phyloP scores from a whole-genome alignment of 1,284 basidiomycete genomes.

The Cryptococcus sp. region DNA sequence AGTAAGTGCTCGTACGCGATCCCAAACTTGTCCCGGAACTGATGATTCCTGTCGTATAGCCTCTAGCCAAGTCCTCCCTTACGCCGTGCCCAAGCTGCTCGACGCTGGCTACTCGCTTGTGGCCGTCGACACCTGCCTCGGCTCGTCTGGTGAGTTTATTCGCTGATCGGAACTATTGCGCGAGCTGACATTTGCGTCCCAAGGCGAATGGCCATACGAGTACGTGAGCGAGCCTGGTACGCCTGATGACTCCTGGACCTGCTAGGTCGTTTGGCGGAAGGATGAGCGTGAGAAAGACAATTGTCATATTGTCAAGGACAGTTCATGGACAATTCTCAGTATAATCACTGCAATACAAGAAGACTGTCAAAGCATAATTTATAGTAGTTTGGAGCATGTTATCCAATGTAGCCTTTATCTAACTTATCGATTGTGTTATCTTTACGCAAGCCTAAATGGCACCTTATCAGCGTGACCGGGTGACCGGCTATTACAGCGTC shows the following conservation, averaged over 20 bases:
- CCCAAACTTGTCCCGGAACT: background rate
- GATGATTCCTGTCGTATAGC: constrained; percentile 19
- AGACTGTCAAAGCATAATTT: background rate
- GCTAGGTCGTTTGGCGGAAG: constrained; percentile 23
- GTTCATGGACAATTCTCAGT: background rate
- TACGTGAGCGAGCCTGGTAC: constrained; percentile 39
- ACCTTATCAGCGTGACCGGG: too few species aligned
- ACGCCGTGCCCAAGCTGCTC: constrained; percentile 34
- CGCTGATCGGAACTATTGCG: constrained; percentile 5
- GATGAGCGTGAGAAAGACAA: background rate
- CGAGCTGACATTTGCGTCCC: constrained; percentile 10
- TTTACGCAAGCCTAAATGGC: too few species aligned
- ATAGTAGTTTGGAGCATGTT: background rate
- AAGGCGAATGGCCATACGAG: constrained; percentile 47
- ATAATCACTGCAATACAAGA: background rate
- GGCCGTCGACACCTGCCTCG: constrained; percentile 51
- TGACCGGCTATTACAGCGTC: too few species aligned
- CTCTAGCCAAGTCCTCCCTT: constrained; percentile 39
- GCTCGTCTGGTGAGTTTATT: constrained; percentile 34
- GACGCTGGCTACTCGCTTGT: constrained; percentile 48
- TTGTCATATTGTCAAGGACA: background rate
- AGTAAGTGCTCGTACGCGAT: constrained; percentile 21
- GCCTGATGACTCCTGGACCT: constrained; percentile 44
- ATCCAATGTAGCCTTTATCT: background rate
- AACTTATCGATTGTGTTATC: background rate